Conservation (phyloP, 2,329 filamentous ascomycete genomes). For the Scleromitrula shiraiana region DNA sequence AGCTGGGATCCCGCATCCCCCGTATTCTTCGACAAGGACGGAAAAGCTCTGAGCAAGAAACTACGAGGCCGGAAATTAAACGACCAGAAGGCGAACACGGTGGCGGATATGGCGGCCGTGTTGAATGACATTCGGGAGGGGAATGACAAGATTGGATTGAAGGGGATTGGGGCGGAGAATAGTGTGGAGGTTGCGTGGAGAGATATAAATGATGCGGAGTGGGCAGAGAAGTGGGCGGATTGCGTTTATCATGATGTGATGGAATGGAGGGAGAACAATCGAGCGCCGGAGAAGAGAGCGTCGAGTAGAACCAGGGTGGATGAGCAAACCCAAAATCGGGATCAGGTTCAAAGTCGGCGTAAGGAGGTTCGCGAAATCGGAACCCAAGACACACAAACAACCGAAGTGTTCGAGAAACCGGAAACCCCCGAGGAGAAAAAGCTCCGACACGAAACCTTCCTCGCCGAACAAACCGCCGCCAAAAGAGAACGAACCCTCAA, state of each 20-base stretch:
- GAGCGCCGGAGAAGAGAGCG: background rate
- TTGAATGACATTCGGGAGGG: conserved; percentile 4
- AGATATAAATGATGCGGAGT: conserved; percentile 32
- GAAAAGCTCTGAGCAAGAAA: conserved; percentile 8
- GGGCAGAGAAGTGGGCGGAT: conserved; percentile 30
- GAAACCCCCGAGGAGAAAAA: too few relatives aligned
- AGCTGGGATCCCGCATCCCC: conserved; percentile 38
- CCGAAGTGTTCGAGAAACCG: too few relatives aligned
- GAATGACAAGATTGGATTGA: conserved; percentile 8
- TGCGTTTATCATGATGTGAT: conserved; percentile 27
- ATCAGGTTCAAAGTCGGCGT: too few relatives aligned
- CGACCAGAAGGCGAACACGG: conserved; percentile 51
- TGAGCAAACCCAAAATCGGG: too few relatives aligned
- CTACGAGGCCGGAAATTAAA: conserved; percentile 47
- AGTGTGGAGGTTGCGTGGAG: conserved; percentile 29
- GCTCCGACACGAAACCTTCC: too few relatives aligned
- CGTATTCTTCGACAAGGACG: background rate
- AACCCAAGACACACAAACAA: too few relatives aligned
- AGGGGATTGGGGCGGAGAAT: background rate
- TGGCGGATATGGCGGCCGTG: conserved; percentile 53
- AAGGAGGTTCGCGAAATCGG: too few relatives aligned
- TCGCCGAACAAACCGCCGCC: too few relatives aligned
- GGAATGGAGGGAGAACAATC: background rate
- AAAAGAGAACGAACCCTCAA: too few relatives aligned
- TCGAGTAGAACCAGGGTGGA: too few relatives aligned